Evolutionary conservation across 148 eudicot genomes (phyloP).

Genomic region (Rhododendron ferrugineum): DNA sequence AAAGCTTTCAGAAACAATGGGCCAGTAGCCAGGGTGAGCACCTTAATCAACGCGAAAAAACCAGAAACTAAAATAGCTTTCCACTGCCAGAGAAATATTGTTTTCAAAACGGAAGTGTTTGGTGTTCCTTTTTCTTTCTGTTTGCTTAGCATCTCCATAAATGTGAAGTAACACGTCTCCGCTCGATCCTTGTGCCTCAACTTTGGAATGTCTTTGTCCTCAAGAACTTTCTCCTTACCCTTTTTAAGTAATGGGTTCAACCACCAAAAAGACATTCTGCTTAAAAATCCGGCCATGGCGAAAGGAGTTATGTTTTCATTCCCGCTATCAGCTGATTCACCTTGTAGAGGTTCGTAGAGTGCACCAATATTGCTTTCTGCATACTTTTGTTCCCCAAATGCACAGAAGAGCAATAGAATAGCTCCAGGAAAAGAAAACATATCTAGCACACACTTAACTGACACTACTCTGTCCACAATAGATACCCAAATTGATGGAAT

Average conservation of each 20-base stretch:
- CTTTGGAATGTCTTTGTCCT: slow-evolving; percentile 46
- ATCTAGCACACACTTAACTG: slow-evolving; percentile 39
- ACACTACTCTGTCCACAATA: slow-evolving; percentile 6
- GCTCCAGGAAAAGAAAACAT: slow-evolving; percentile 51
- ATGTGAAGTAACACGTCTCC: slow-evolving; percentile 31
- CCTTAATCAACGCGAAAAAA: slow-evolving; percentile 40
- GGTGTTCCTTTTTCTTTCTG: slow-evolving; percentile 17
- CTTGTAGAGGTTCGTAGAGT: slow-evolving; percentile 24
- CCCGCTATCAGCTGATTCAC: slow-evolving; percentile 3
- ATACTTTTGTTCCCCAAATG: slow-evolving; percentile 40
- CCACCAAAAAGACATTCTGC: slow-evolving; percentile 62
- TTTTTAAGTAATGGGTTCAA: slow-evolving; percentile 48
- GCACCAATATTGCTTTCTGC: slow-evolving; percentile 18
- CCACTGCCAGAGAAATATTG: slow-evolving; percentile 38
- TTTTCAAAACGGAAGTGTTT: slow-evolving; percentile 20
- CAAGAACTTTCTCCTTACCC: slow-evolving; percentile 39
- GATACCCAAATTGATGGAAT: slow-evolving; percentile 10
- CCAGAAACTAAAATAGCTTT: slow-evolving; percentile 40
- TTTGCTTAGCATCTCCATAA: slow-evolving; percentile 33
- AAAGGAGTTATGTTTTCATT: slow-evolving; percentile 21
- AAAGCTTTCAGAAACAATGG: slow-evolving; percentile 52
- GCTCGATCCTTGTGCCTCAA: slow-evolving; percentile 39
- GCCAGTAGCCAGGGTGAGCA: slow-evolving; percentile 43
- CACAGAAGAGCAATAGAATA: slow-evolving; percentile 47
- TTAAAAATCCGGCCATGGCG: slow-evolving; percentile 37